Conservation (phyloP, 202 grass and related monocot species). For the Schoenoplectus tabernaemontani region DNA sequence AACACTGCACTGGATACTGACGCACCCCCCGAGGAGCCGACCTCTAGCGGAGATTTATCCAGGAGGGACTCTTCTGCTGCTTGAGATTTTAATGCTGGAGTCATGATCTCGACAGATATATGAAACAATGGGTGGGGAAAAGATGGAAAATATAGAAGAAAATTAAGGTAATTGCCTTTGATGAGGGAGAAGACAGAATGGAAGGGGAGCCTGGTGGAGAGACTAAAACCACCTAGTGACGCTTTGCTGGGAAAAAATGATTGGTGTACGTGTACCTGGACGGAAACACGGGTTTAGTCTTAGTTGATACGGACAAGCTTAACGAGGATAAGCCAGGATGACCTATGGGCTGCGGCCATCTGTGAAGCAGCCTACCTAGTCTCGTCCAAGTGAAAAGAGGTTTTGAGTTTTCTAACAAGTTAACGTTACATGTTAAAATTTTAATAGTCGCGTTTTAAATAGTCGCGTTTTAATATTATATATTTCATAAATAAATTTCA, state of each 20-base stretch:
- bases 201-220: neutral
- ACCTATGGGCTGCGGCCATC: no score
- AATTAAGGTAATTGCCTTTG: neutral
- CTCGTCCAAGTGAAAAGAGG: neutral
- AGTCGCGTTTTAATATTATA: neutral
- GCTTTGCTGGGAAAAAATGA: neutral
- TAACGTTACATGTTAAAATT: neutral
- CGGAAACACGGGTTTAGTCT: constrained; percentile 27
- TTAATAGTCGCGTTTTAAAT: neutral
- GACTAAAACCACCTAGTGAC: neutral
- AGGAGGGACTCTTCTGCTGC: constrained; percentile 35
- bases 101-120: constrained; percentile 19
- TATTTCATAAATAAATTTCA: neutral
- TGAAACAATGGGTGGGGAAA: neutral
- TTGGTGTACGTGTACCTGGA: constrained; percentile 50
- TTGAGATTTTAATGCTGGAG: neutral
- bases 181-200: neutral
- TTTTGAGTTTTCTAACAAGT: neutral
- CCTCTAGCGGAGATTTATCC: constrained; percentile 16
- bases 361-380: neutral
- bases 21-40: constrained; percentile 4
- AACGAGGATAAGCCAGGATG: neutral
- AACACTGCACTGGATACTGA: constrained; percentile 66
- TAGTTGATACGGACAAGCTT: constrained; percentile 7
- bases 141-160: neutral